Percentiles rank a stretch among this genome's conserved stretches.
Evolutionary conservation across 208 protist genomes (phyloP).

Genomic region (Crithidia bombi): DNA sequence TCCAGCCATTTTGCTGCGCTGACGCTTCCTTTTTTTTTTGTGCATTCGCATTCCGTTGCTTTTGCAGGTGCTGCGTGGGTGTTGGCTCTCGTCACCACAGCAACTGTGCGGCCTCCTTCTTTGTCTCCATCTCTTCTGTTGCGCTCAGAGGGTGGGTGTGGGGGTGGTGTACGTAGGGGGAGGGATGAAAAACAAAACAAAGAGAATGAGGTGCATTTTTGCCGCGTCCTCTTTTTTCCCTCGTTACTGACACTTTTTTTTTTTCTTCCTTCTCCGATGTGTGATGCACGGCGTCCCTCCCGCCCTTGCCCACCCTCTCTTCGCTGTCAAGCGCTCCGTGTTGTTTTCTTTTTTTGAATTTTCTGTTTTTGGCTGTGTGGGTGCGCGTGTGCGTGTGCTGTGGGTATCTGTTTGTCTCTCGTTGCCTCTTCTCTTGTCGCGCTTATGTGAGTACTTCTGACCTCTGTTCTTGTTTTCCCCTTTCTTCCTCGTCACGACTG

Average conservation of each 20-base stretch:
- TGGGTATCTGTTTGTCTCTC: too few relatives aligned
- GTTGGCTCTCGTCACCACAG: background rate
- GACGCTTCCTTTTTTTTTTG: too few relatives aligned
- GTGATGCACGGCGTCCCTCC: too few relatives aligned
- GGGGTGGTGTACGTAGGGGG: too few relatives aligned
- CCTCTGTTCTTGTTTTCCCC: too few relatives aligned
- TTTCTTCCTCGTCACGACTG: too few relatives aligned
- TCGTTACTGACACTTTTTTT: background rate
- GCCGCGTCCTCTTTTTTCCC: background rate
- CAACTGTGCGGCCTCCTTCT: background rate
- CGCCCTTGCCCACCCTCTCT: too few relatives aligned
- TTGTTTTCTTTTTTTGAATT: slow-evolving; percentile 34
- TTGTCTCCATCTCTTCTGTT: background rate
- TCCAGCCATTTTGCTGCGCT: too few relatives aligned
- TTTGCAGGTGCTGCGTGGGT: background rate
- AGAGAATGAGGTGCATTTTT: background rate
- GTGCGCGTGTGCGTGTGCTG: too few relatives aligned
- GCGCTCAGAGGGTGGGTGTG: too few relatives aligned
- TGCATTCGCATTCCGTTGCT: background rate
- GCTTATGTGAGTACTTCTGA: too few relatives aligned
- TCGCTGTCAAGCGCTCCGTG: slow-evolving; percentile 19
- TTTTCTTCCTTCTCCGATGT: slow-evolving; percentile 1
- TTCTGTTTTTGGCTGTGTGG: background rate
- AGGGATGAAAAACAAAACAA: too few relatives aligned
- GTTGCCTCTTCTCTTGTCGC: slow-evolving; percentile 8